phyloP scores from a whole-genome alignment of 2,329 filamentous ascomycete genomes.

The Fusarium sp. region DNA sequence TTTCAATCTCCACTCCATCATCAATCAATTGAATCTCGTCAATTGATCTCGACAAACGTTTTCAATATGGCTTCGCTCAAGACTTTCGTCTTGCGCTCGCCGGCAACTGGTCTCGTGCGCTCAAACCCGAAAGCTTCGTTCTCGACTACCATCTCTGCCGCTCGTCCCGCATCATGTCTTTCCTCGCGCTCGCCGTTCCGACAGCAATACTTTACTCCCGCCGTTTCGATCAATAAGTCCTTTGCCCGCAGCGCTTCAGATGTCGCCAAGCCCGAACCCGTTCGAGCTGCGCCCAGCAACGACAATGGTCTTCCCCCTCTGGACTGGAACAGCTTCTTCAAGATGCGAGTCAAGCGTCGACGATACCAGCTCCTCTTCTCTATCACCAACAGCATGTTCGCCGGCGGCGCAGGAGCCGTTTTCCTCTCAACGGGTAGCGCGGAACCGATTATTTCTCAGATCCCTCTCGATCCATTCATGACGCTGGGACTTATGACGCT shows the following conservation, averaged over 20 bases:
- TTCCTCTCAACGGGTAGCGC: constrained; percentile 77
- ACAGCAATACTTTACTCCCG: constrained; percentile 32
- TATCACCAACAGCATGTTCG: constrained; percentile 69
- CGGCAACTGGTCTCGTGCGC: constrained; percentile 39
- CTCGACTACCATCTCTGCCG: constrained; percentile 36
- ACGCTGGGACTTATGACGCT: constrained; percentile 84
- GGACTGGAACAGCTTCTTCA: constrained; percentile 94
- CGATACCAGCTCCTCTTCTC: constrained; percentile 85
- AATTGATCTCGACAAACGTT: background rate
- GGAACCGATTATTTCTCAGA: constrained; percentile 74
- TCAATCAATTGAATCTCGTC: constrained; percentile 15
- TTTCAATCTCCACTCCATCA: constrained; percentile 35
- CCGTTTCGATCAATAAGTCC: constrained; percentile 24
- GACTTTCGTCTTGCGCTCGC: constrained; percentile 49
- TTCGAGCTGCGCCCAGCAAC: constrained; percentile 26
- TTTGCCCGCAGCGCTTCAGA: constrained; percentile 37
- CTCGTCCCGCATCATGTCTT: constrained; percentile 38
- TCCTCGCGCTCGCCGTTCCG: constrained; percentile 32
- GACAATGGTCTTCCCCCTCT: constrained; percentile 54
- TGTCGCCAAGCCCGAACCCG: constrained; percentile 20
- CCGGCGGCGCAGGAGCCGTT: constrained; percentile 71
- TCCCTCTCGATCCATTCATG: constrained; percentile 89
- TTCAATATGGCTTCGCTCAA: constrained; percentile 48
- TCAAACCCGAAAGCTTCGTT: constrained; percentile 46
- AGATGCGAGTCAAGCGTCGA: constrained; percentile 85